These are phyloP conservation scores for Hibiscus mutabilis DNA, from an alignment of 345 rosid species.

Conservation along the genomic window DNA sequence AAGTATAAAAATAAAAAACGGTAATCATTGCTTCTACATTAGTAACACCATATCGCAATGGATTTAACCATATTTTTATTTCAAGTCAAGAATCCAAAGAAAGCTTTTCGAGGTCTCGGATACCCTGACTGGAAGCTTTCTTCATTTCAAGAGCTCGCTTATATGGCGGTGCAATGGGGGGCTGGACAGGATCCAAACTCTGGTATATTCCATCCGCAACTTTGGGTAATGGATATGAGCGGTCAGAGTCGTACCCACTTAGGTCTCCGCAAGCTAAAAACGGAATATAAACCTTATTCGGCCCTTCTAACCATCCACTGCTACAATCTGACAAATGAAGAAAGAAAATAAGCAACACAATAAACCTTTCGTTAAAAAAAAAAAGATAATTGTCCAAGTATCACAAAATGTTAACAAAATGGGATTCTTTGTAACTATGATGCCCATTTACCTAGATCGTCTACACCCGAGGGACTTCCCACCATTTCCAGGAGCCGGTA, in stretches of 20 bases:
- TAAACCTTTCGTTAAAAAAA: not conserved
- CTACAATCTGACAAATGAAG: constrained; percentile 57
- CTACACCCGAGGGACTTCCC: not conserved
- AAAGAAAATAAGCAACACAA: not conserved
- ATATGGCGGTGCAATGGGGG: constrained; percentile 90
- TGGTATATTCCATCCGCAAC: constrained; percentile 60
- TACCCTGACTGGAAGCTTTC: constrained; percentile 68
- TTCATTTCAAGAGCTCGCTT: constrained; percentile 83
- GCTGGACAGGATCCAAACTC: constrained; percentile 85
- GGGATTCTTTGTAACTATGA: not conserved
- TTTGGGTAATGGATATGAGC: constrained; percentile 85
- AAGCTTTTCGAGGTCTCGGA: constrained; percentile 35
- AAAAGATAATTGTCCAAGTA: not conserved
- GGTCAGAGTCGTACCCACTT: constrained; percentile 83
- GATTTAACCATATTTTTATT: constrained; percentile 6
- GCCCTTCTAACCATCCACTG: constrained; percentile 86
- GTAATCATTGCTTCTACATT: constrained; percentile 1
- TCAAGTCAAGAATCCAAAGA: constrained; percentile 40
- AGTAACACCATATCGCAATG: constrained; percentile 1
- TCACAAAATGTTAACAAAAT: not conserved
- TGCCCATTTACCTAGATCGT: not conserved
- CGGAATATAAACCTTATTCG: constrained; percentile 83
- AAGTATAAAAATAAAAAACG: not conserved
- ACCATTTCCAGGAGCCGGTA: constrained; percentile 25
- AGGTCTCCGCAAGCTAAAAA: constrained; percentile 90